phyloP scores from a whole-genome alignment of 2,329 filamentous ascomycete species.

The Penicillium sp. region DNA sequence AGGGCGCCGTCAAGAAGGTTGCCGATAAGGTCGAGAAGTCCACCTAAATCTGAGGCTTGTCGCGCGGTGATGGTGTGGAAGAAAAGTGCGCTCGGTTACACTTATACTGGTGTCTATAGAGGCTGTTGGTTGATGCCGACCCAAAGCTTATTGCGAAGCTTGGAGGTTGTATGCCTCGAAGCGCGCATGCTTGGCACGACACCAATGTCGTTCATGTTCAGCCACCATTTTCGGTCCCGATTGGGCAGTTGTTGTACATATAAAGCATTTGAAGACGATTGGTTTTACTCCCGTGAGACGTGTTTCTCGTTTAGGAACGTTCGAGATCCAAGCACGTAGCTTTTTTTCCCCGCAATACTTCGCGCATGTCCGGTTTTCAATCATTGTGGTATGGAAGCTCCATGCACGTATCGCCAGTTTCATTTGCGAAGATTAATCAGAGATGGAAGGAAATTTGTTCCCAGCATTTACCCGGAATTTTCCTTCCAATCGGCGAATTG shows the following conservation, averaged over 20 bases:
- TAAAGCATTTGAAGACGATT: slow-evolving; percentile 18
- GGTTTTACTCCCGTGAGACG: slow-evolving; percentile 7
- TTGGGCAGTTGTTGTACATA: slow-evolving; percentile 25
- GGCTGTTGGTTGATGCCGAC: neutral
- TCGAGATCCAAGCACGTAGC: neutral
- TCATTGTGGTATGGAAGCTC: neutral
- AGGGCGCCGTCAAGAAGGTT: slow-evolving; percentile 38
- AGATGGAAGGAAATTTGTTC: neutral
- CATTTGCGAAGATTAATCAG: neutral
- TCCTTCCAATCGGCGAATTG: slow-evolving; percentile 25
- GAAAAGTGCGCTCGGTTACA: slow-evolving; percentile 6
- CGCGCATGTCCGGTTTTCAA: neutral
- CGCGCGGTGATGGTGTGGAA: neutral
- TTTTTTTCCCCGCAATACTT: neutral
- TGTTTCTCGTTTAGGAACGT: neutral
- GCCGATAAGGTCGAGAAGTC: slow-evolving; percentile 19
- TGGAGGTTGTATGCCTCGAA: neutral
- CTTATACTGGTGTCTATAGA: slow-evolving; percentile 13
- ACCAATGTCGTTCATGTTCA: neutral
- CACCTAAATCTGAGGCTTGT: slow-evolving; percentile 12
- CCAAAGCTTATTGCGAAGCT: slow-evolving; percentile 2
- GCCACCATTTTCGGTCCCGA: neutral
- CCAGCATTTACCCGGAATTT: slow-evolving; percentile 18
- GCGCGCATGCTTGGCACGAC: neutral
- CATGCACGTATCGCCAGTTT: neutral